Evolutionary conservation across 2,329 filamentous ascomycete genomes (phyloP).

Genomic region (Colletotrichum simmondsii): DNA sequence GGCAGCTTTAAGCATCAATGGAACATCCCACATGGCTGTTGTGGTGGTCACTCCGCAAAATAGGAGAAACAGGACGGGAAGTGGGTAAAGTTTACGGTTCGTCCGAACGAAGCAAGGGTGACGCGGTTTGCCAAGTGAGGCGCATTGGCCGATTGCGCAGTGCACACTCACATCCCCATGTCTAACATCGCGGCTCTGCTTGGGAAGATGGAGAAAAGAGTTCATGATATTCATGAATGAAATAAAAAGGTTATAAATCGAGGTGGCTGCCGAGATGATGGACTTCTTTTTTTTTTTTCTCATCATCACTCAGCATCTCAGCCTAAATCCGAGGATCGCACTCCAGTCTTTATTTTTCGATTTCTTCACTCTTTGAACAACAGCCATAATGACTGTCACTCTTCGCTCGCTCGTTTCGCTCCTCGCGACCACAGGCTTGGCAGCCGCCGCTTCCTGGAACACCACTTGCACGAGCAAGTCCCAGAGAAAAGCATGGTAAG

Average conservation of each 20-base stretch:
- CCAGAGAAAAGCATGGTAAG: constrained; percentile 17
- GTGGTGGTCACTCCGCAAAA: constrained; percentile 1
- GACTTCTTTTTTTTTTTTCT: neutral
- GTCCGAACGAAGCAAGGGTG: constrained; percentile 8
- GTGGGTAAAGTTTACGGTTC: constrained; percentile 16
- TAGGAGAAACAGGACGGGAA: constrained; percentile 18
- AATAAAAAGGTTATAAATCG: constrained; percentile 6
- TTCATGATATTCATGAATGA: neutral
- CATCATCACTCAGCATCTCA: neutral
- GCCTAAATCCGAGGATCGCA: neutral
- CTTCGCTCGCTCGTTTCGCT: constrained; percentile 12
- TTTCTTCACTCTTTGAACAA: neutral
- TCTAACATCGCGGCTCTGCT: constrained; percentile 4
- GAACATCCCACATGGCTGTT: neutral
- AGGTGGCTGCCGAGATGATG: neutral
- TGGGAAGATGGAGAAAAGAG: neutral
- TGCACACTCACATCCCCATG: neutral
- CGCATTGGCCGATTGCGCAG: constrained; percentile 22
- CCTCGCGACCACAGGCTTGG: constrained; percentile 7
- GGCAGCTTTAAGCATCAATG: neutral
- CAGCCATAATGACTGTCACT: constrained; percentile 2
- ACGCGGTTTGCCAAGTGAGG: constrained; percentile 16
- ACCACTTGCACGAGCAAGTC: constrained; percentile 18
- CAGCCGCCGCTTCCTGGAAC: constrained; percentile 12
- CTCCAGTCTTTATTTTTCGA: neutral